Evolutionary conservation across 805 yeast genomes (phyloP).

Genomic region (Candida gorgasii): DNA sequence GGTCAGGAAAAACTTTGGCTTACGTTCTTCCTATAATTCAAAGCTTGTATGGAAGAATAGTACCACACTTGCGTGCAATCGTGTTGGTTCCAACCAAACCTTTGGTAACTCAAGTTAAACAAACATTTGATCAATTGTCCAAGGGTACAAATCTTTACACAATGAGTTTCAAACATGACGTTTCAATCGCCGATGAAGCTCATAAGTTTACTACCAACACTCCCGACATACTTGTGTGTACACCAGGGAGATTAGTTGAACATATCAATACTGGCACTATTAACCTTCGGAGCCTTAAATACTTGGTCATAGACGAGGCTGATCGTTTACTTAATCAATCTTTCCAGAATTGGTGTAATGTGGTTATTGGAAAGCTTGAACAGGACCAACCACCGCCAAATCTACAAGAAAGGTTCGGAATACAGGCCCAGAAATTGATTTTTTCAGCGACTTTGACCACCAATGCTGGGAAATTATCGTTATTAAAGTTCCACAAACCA

Average conservation of each 20-base stretch:
- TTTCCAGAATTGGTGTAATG: conserved; percentile 89
- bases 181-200: conserved; percentile 62
- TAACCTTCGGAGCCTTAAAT: conserved; percentile 53
- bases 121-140: conserved; percentile 58
- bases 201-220: conserved; percentile 42
- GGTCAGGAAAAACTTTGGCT: conserved; percentile 93
- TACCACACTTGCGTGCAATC: conserved; percentile 74
- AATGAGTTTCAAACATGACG: conserved; percentile 57
- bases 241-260: conserved; percentile 85
- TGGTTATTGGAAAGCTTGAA: conserved; percentile 43
- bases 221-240: conserved; percentile 70
- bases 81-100: conserved; percentile 90
- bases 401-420: conserved; percentile 33
- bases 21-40: conserved; percentile 84
- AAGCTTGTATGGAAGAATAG: conserved; percentile 57
- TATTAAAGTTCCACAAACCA: conserved; percentile 70
- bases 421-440: conserved; percentile 60
- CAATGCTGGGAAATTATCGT: conserved; percentile 82
- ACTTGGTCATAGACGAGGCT: conserved; percentile 77
- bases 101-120: conserved; percentile 75
- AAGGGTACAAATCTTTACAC: conserved; percentile 69
- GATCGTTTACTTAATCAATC: conserved; percentile 81
- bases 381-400: conserved; percentile 12
- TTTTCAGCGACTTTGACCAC: conserved; percentile 94
- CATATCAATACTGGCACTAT: conserved; percentile 52